A percentile compares a stretch with the other conserved stretches of the same genome.
phyloP scores from a whole-genome alignment of 2,329 filamentous ascomycete species.

The Diaporthe ampelina region DNA sequence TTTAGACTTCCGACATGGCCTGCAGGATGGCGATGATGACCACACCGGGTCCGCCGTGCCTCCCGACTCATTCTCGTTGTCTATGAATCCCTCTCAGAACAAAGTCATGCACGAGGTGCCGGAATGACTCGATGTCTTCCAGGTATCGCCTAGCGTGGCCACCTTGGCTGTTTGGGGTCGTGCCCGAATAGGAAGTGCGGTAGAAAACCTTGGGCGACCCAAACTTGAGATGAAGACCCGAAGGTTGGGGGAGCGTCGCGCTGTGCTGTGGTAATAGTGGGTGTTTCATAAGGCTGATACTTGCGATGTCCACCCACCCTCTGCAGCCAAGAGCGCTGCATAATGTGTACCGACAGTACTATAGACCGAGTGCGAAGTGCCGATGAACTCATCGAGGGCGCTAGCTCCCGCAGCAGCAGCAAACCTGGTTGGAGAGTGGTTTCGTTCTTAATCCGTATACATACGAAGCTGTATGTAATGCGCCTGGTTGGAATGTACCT shows the following conservation, averaged over 20 bases:
- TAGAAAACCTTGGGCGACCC: not conserved
- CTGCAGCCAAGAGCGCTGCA: slow-evolving; percentile 5
- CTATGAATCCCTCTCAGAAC: not conserved
- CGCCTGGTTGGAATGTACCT: too few relatives aligned
- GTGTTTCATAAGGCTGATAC: slow-evolving; percentile 20
- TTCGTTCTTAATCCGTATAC: too few relatives aligned
- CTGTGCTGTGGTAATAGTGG: not conserved
- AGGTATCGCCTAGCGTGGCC: not conserved
- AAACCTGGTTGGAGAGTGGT: not conserved
- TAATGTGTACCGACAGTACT: not conserved
- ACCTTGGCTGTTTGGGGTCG: slow-evolving; percentile 31
- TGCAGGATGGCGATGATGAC: not conserved
- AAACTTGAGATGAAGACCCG: slow-evolving; percentile 6
- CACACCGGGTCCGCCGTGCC: not conserved
- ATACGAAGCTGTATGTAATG: too few relatives aligned
- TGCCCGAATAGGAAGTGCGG: slow-evolving; percentile 4
- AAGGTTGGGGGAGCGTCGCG: not conserved
- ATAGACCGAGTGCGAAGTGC: not conserved
- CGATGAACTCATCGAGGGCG: not conserved
- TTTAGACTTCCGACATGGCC: slow-evolving; percentile 25
- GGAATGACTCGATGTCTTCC: slow-evolving; percentile 6
- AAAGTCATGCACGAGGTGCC: not conserved
- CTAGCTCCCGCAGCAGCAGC: not conserved
- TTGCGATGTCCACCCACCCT: not conserved
- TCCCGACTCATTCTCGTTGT: slow-evolving; percentile 7